Percentiles rank a stretch among this genome's conserved stretches.
Evolutionary conservation across 2,329 filamentous ascomycete genomes (phyloP).

Genomic region (Xylariaceae sp.): DNA sequence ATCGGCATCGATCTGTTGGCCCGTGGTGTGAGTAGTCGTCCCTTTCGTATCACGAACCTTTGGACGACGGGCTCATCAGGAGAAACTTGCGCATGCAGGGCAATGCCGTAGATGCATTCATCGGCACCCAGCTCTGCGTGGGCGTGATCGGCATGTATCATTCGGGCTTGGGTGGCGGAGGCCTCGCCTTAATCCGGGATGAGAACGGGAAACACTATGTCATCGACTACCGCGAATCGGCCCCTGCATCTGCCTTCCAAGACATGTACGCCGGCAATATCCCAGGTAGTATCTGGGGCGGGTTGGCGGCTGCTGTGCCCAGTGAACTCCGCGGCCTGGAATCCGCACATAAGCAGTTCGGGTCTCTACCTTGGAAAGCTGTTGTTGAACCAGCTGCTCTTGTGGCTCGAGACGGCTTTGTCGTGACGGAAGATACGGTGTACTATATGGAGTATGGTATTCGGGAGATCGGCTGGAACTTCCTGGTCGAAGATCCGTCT

Average conservation of each 20-base stretch:
- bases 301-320: conserved; percentile 67
- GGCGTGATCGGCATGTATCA: conserved; percentile 75
- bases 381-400: conserved; percentile 71
- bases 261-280: conserved; percentile 80
- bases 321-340: conserved; percentile 75
- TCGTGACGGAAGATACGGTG: conserved; percentile 68
- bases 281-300: conserved; percentile 63
- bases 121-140: conserved; percentile 71
- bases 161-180: conserved; percentile 81
- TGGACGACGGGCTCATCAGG: neutral
- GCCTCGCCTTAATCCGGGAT: conserved; percentile 77
- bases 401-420: conserved; percentile 71
- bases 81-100: conserved; percentile 41
- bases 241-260: conserved; percentile 73
- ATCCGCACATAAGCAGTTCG: conserved; percentile 70
- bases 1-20: conserved; percentile 34
- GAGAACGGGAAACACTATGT: conserved; percentile 71
- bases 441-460: conserved; percentile 62
- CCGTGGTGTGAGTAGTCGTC: conserved; percentile 27
- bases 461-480: conserved; percentile 43
- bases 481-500: conserved; percentile 67
- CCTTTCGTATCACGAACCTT: neutral
- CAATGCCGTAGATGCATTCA: conserved; percentile 72
- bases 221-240: conserved; percentile 86
- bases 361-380: conserved; percentile 63